Evolutionary conservation across 169 alveolate genomes (phyloP).

Genomic region (Theileria parva): DNA sequence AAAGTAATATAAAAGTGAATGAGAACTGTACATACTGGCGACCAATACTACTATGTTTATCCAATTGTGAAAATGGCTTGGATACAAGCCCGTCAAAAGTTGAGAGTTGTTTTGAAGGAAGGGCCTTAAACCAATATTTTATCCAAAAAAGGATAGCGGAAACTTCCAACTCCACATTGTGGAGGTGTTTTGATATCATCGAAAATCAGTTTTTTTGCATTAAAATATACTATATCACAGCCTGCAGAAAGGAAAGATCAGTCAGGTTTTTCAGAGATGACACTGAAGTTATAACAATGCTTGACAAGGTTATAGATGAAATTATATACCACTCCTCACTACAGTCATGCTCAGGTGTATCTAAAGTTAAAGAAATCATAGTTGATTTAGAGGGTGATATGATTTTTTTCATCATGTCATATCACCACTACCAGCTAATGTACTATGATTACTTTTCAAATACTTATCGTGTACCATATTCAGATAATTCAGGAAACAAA

Average conservation of each 20-base stretch:
- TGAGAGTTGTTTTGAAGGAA: constrained; percentile 24
- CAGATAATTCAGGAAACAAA: background rate
- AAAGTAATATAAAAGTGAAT: constrained; percentile 21
- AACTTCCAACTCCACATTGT: constrained; percentile 29
- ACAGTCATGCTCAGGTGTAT: constrained; percentile 36
- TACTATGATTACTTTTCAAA: constrained; percentile 20
- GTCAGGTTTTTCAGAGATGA: constrained; percentile 40
- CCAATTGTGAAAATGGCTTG: background rate
- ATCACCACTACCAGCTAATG: constrained; percentile 53
- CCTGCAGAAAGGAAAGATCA: constrained; percentile 42
- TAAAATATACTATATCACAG: constrained; percentile 37
- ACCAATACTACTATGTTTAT: constrained; percentile 14
- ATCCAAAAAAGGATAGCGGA: constrained; percentile 36
- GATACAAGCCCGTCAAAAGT: background rate
- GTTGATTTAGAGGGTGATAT: constrained; percentile 21
- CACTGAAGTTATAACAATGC: constrained; percentile 42
- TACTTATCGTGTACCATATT: background rate
- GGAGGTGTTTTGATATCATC: constrained; percentile 45
- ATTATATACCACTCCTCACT: constrained; percentile 45
- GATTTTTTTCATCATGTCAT: constrained; percentile 47
- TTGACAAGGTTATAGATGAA: constrained; percentile 64
- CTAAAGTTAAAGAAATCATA: constrained; percentile 27
- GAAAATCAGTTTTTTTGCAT: constrained; percentile 37
- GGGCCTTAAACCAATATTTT: constrained; percentile 63
- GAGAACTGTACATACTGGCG: constrained; percentile 47